Base-by-base conservation (phyloP, 495 filamentous ascomycete species). In the Filosporella fistucella region DNA sequence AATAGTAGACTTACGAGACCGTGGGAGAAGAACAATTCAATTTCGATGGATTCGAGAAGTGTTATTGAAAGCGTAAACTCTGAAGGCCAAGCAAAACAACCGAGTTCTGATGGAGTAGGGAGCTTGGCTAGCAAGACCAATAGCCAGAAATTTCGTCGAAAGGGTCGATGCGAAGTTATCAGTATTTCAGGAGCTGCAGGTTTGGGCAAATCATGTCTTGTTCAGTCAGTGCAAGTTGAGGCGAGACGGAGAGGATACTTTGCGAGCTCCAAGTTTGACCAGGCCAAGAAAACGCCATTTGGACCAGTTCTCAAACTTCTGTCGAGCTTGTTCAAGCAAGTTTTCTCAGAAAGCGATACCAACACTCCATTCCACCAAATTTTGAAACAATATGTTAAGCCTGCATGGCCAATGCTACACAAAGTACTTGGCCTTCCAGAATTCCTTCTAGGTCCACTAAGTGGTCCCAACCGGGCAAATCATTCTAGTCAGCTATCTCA, bases 331-430 rank as follows among this genome's bases (percentile, higher is more conserved):
- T 86, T 96, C 52, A 85, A 88, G 40, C 90, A 96, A 56, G 89
- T 94, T 7, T 95, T 91, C 68, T 91, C 88, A 0, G 89, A 96
- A 60, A 83, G 82, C 43, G 86, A 95, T 64, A 84, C 91, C 2
- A 81, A 82, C 2, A 94, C 86, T 0, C 75, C 85, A 3, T 93
- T 94, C 55, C 90, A 96, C 50, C 77, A 85, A 45, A 74, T 72
- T 39, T 64, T 96, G 14, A 81, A 87, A 46, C 70, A 77, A 17
- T 86, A 85, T 44, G 75, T 91, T 37, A 79, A 81, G 14, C 81
- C 85, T 3, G 76, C 88, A 47, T 96, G 89, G 89, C 74, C 82
- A 6, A 76, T 82, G 36, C 73, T 95, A 29, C 84, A 89, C 57
- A 78, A 76, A 38, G 77, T 90, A 39, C 68, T 96, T 12, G 87